Conservation (phyloP, 2,329 filamentous ascomycete genomes). For the Tolypocladium inflatum region DNA sequence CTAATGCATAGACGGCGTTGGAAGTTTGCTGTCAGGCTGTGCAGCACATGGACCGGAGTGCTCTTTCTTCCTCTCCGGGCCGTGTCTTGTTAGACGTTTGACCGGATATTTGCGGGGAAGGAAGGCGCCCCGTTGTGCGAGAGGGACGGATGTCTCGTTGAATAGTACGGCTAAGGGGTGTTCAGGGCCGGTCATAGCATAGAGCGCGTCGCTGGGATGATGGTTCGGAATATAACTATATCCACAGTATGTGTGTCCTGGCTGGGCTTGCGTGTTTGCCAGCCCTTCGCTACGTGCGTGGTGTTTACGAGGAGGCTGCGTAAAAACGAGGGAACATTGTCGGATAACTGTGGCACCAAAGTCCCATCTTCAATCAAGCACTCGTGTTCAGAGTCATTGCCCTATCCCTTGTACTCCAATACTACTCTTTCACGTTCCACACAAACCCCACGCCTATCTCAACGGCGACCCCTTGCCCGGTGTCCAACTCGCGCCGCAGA, state of each 20-base stretch:
- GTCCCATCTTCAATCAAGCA: background rate
- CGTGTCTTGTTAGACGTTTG: background rate
- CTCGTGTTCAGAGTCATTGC: background rate
- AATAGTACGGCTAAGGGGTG: background rate
- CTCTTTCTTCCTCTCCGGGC: background rate
- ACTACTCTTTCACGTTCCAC: background rate
- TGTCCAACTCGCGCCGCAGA: constrained; percentile 32
- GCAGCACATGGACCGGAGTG: background rate
- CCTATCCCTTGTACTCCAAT: background rate
- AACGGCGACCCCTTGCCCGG: constrained; percentile 34
- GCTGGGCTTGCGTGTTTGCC: background rate
- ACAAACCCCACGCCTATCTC: constrained; percentile 7
- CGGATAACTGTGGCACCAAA: background rate
- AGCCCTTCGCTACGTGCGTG: background rate
- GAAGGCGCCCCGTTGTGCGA: background rate
- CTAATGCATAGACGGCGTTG: constrained; percentile 25
- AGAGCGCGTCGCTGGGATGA: background rate
- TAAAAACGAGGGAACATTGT: background rate
- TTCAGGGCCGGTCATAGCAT: background rate
- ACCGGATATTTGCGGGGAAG: background rate
- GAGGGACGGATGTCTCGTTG: background rate
- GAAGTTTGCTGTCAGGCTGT: constrained; percentile 5
- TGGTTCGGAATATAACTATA: background rate
- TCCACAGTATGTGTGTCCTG: background rate
- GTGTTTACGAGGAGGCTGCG: too few relatives aligned